Percentiles rank a stretch among this genome's conserved stretches.
Evolutionary conservation across 1,139 yeast species (phyloP).

Genomic region (Petasospora fabianii): DNA sequence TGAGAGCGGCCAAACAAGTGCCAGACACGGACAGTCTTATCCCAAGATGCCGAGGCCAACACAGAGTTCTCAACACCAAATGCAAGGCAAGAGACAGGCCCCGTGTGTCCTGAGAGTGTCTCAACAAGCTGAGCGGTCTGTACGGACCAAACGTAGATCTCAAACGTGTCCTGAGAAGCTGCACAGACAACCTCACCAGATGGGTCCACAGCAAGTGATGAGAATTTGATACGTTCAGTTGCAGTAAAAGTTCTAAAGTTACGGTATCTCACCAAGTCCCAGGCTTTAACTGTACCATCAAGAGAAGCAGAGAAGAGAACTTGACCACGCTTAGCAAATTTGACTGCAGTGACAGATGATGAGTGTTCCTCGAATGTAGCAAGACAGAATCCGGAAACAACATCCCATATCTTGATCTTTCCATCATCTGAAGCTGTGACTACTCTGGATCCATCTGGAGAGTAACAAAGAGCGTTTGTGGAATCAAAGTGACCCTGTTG

Average conservation of each 20-base stretch:
- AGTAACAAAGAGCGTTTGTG: conserved; percentile 76
- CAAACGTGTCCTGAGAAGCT: conserved; percentile 87
- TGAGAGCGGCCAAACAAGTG: conserved; percentile 81
- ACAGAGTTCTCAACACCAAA: conserved; percentile 79
- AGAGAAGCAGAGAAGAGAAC: conserved; percentile 86
- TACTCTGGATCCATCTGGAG: conserved; percentile 91
- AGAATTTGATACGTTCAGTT: conserved; percentile 81
- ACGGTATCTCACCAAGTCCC: conserved; percentile 91
- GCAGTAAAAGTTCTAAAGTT: conserved; percentile 95
- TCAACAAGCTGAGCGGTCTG: conserved; percentile 92
- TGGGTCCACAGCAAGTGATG: conserved; percentile 90
- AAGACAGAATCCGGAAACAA: conserved; percentile 85
- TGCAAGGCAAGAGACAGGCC: conserved; percentile 85
- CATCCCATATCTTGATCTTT: conserved; percentile 94
- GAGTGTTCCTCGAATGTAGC: conserved; percentile 91
- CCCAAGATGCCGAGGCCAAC: conserved; percentile 96
- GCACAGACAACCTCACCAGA: conserved; percentile 97
- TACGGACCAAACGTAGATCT: conserved; percentile 94
- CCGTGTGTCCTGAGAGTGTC: conserved; percentile 88
- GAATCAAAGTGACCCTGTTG: conserved; percentile 98
- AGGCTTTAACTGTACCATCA: conserved; percentile 96
- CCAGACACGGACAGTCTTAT: conserved; percentile 91
- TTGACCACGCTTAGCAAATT: conserved; percentile 82
- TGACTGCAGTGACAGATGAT: conserved; percentile 83
- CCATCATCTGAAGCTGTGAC: conserved; percentile 98